Conservation (phyloP, 2,329 filamentous ascomycete genomes). For the Scedosporium aurantiacum region DNA sequence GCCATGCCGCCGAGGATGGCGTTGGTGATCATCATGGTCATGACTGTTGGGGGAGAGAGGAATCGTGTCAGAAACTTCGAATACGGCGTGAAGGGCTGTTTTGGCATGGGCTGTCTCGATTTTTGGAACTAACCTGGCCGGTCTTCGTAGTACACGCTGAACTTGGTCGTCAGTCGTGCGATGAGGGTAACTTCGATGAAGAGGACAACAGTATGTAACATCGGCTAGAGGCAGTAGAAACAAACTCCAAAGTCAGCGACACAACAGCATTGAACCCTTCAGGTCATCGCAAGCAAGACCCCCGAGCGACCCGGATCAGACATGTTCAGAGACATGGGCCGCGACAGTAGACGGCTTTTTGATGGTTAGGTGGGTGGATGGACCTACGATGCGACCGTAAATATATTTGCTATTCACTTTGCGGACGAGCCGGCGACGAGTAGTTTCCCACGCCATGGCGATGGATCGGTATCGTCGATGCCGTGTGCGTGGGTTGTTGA, state of each 20-base stretch:
- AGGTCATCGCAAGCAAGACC: neutral
- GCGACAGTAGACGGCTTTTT: no score
- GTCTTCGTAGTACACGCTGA: slow-evolving; percentile 88
- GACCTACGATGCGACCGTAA: slow-evolving; percentile 60
- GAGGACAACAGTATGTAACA: slow-evolving; percentile 76
- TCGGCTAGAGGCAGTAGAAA: slow-evolving; percentile 47
- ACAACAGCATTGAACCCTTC: no score
- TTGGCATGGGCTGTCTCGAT: slow-evolving; percentile 5
- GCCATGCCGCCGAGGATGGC: slow-evolving; percentile 89
- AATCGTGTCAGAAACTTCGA: neutral
- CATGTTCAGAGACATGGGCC: no score
- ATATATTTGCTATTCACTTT: slow-evolving; percentile 62
- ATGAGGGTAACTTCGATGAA: slow-evolving; percentile 81
- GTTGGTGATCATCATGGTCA: slow-evolving; percentile 99
- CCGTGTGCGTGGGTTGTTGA: neutral
- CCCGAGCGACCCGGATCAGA: neutral
- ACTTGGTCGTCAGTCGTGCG: slow-evolving; percentile 70
- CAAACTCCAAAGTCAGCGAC: slow-evolving; percentile 1
- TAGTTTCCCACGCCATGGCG: slow-evolving; percentile 47
- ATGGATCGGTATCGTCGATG: neutral
- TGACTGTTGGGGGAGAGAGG: slow-evolving; percentile 40
- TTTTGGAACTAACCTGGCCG: slow-evolving; percentile 56
- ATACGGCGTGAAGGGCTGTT: neutral
- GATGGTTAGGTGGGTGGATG: neutral
- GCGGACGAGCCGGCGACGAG: slow-evolving; percentile 49